Evolutionary conservation across 768 basidiomycete species (phyloP).

Genomic region (Fibroporia radiculosa): DNA sequence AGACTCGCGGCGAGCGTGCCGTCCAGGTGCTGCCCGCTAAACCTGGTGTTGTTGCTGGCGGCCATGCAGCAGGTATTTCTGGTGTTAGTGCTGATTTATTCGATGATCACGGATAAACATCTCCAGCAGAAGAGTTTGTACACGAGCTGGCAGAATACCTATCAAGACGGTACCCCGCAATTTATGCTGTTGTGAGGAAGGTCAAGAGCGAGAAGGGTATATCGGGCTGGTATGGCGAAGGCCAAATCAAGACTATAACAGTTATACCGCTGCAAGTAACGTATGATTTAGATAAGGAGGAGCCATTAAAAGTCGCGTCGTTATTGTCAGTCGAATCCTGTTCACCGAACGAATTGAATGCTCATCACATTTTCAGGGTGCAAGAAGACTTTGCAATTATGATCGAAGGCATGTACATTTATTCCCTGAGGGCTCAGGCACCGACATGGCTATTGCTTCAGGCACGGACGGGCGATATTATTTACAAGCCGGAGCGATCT

Average conservation of each 20-base stretch:
- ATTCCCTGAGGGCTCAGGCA: neutral
- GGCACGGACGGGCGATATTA: conserved; percentile 64
- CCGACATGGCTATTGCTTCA: conserved; percentile 17
- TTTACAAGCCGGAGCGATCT: conserved; percentile 67
- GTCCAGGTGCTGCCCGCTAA: conserved; percentile 44
- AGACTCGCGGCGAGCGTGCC: conserved; percentile 39
- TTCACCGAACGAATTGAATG: neutral
- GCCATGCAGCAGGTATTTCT: conserved; percentile 12
- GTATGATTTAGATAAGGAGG: conserved; percentile 44
- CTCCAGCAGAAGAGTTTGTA: conserved; percentile 55
- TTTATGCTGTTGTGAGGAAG: conserved; percentile 42
- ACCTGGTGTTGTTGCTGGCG: conserved; percentile 22
- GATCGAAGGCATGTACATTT: conserved; percentile 6
- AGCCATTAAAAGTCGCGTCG: conserved; percentile 55
- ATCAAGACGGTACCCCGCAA: conserved; percentile 49
- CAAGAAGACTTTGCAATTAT: conserved; percentile 18
- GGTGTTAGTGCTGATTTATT: neutral
- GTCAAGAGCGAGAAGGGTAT: conserved; percentile 9
- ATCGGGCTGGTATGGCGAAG: conserved; percentile 34
- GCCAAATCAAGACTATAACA: conserved; percentile 43
- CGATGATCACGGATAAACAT: neutral
- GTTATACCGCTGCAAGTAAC: conserved; percentile 41
- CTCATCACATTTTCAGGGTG: conserved; percentile 4
- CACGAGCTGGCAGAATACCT: conserved; percentile 66
- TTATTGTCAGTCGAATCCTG: conserved; percentile 45